These are phyloP conservation scores for Hemileccinum hortonii DNA, from an alignment of 1,284 basidiomycete genomes.

Conservation along the genomic window DNA sequence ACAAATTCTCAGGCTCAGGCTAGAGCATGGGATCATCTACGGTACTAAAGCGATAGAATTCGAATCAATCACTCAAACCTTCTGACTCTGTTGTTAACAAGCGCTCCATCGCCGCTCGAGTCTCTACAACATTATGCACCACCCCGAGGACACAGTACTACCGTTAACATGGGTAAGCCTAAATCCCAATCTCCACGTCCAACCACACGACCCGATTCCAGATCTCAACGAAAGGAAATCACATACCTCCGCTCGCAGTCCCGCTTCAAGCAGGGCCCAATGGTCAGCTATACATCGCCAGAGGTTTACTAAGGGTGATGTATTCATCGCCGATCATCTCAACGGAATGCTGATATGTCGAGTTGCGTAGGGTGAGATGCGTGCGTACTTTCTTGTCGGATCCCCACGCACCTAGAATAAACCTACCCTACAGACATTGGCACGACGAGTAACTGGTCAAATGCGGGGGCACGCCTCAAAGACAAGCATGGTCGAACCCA, in stretches of 20 bases:
- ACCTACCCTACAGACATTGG: conserved; percentile 18
- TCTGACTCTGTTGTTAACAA: too few relatives aligned
- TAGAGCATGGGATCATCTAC: too few relatives aligned
- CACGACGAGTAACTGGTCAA: conserved; percentile 14
- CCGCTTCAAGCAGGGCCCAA: conserved; percentile 8
- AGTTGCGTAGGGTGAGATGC: conserved; percentile 17
- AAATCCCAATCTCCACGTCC: too few relatives aligned
- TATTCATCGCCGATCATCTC: not conserved
- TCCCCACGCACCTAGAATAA: not conserved
- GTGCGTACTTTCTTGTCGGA: conserved; percentile 10
- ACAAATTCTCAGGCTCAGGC: too few relatives aligned
- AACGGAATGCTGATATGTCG: conserved; percentile 7
- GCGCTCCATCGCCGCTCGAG: too few relatives aligned
- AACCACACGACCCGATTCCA: not conserved
- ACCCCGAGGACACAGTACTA: not conserved
- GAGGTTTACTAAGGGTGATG: conserved; percentile 16
- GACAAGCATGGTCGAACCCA: conserved; percentile 12
- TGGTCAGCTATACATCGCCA: conserved; percentile 21
- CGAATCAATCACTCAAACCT: too few relatives aligned
- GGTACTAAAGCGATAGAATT: too few relatives aligned
- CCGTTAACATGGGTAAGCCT: conserved; percentile 23
- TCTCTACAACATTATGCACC: conserved; percentile 4
- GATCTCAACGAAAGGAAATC: conserved; percentile 21
- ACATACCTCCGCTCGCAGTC: conserved; percentile 24
- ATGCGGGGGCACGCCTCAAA: conserved; percentile 16